Evolutionary conservation across 2,329 filamentous ascomycete genomes (phyloP), one percentile per base, ranked within the genome.

Genomic region (Talaromyces funiculosus): DNA sequence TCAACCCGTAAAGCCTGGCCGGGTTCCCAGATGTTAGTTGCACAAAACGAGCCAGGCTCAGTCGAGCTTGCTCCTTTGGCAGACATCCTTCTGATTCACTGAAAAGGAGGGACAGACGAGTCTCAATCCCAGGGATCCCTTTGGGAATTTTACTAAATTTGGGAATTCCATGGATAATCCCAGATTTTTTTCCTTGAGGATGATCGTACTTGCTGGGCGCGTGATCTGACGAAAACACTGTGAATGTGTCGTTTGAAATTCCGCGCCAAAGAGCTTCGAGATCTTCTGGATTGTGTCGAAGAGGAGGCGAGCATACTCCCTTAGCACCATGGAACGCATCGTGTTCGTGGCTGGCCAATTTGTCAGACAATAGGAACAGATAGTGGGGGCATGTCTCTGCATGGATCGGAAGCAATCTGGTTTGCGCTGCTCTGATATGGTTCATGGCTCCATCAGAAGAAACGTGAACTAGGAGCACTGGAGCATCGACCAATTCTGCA

Each of bases 371-470:
- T n/a, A 85, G 72, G 64, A 82, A 82, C 16, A 85, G 75, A 63
- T 85, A 85, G 60, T 85, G 82, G 3, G 82, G 83, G 66, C 82
- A 85, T 1, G 82, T 85, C 68, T 84, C 82, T 1, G 80, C 82
- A 63, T 82, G 80, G 22, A 84, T 75, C 0, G 83, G 82, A 9
- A 83, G 72, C 0, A 79, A 76, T 3, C 75, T 67, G 8, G 77
- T 78, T 66, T 84, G 81, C 0, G 82, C 82, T 18, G 74, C 69
- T 24, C 80, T 76, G 57, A 84, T 79, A 63, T 81, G 78, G 4
- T 72, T 68, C 10, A 80, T 77, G 2, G 81, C 81, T 5, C 74
- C 71, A 4, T 78, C 72, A 8, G 78, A 80, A 12, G 74, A 78
- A 70, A 83, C 77, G 66, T 83, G 81, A 40, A 84, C 81, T 33